phyloP scores from a whole-genome alignment of 2,329 filamentous ascomycete species.

The Calonectria pauciramosa region DNA sequence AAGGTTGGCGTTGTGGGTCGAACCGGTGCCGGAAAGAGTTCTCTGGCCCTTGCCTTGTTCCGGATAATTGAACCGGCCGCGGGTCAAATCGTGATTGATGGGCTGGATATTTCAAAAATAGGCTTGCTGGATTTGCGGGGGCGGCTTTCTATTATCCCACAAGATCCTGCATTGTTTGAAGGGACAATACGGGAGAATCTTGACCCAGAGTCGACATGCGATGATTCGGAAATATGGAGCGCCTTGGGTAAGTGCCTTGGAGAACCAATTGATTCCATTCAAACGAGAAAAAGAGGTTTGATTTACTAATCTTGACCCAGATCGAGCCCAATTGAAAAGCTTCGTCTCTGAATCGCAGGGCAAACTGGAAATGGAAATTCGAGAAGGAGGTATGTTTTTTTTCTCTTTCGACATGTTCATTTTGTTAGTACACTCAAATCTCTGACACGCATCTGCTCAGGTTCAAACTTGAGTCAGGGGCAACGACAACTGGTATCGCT shows the following conservation, averaged over 20 bases:
- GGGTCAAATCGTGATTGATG: constrained; percentile 77
- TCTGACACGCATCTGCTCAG: background rate
- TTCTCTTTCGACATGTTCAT: background rate
- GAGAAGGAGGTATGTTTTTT: constrained; percentile 8
- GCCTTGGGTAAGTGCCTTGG: background rate
- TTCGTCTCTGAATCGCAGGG: background rate
- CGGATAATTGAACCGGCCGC: constrained; percentile 75
- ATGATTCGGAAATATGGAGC: constrained; percentile 68
- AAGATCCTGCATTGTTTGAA: constrained; percentile 77
- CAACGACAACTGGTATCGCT: constrained; percentile 7
- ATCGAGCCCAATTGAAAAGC: background rate
- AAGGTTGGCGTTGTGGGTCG: constrained; percentile 77
- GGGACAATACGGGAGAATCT: constrained; percentile 80
- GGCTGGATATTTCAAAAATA: constrained; percentile 77
- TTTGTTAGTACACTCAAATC: background rate
- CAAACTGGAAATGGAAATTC: constrained; percentile 2
- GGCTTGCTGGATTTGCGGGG: constrained; percentile 74
- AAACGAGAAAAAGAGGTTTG: background rate
- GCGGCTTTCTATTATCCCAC: constrained; percentile 79
- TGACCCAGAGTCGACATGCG: constrained; percentile 77
- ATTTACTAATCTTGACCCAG: background rate
- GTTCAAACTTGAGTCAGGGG: constrained; percentile 4
- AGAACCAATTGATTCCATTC: background rate
- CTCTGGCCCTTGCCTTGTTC: constrained; percentile 77
- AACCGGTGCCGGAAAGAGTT: constrained; percentile 79